These are phyloP conservation scores for Solanum commersonii DNA, from an alignment of 257 asterid genomes.

Conservation along the genomic window DNA sequence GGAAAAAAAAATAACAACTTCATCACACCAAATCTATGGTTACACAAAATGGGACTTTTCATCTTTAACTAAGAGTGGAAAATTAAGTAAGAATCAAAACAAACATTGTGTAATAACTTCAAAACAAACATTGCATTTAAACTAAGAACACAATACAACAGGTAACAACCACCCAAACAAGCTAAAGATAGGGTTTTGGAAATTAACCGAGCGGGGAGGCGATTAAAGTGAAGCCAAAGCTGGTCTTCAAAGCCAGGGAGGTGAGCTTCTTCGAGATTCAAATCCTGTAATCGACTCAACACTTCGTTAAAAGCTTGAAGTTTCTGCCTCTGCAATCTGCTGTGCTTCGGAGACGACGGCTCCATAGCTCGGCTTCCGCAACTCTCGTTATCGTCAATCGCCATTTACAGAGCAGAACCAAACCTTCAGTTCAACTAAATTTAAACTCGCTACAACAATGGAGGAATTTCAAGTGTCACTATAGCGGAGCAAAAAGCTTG, in stretches of 20 bases:
- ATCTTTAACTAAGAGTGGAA: too few relatives aligned
- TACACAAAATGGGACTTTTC: too few relatives aligned
- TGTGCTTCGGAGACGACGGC: constrained; percentile 25
- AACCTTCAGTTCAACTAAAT: background rate
- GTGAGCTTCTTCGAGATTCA: constrained; percentile 26
- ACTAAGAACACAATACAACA: too few relatives aligned
- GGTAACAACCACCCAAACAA: too few relatives aligned
- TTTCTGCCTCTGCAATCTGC: constrained; percentile 20
- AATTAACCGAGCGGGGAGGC: constrained; percentile 33
- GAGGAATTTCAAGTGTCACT: background rate
- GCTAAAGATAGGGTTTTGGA: constrained; percentile 10
- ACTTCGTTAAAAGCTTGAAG: constrained; percentile 32
- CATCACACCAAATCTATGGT: too few relatives aligned
- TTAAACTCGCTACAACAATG: background rate
- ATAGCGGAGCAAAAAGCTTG: background rate
- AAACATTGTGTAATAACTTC: too few relatives aligned
- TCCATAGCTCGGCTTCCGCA: constrained; percentile 42
- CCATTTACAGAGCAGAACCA: constrained; percentile 1
- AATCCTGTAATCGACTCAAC: constrained; percentile 26
- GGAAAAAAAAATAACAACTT: too few relatives aligned
- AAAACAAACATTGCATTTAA: too few relatives aligned
- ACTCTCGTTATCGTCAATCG: constrained; percentile 31
- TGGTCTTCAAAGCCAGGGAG: constrained; percentile 42
- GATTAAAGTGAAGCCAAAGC: constrained; percentile 44
- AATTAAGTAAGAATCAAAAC: too few relatives aligned